phyloP scores from a whole-genome alignment of 2,329 filamentous ascomycete genomes.

The Aspergillus pseudotamarii region DNA sequence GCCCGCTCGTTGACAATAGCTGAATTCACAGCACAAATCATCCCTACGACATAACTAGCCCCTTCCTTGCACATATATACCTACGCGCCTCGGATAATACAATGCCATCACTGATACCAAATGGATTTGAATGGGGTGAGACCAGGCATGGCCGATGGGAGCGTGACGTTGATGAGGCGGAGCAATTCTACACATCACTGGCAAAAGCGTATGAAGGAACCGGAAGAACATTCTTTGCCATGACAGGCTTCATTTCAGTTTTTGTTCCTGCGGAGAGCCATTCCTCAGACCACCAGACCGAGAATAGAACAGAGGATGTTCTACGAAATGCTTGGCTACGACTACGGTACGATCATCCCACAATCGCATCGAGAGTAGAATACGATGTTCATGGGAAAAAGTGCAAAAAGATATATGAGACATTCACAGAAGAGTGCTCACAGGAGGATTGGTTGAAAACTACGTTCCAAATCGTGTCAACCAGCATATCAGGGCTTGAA shows the following conservation, averaged over 20 bases:
- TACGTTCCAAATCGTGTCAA: conserved; percentile 21
- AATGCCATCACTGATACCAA: background rate
- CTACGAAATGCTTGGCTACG: conserved; percentile 26
- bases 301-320: conserved; percentile 11
- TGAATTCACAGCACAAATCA: background rate
- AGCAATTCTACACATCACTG: conserved; percentile 46
- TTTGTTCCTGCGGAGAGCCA: background rate
- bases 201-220: conserved; percentile 39
- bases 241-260: conserved; percentile 43
- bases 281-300: background rate
- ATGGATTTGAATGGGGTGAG: conserved; percentile 12
- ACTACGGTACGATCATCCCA: conserved; percentile 28
- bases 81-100: background rate
- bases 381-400: conserved; percentile 12
- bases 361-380: conserved; percentile 27
- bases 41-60: background rate
- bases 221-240: conserved; percentile 46
- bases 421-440: background rate
- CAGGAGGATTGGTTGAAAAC: conserved; percentile 19
- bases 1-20: background rate
- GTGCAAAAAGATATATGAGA: conserved; percentile 28
- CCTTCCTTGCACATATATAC: too few species aligned
- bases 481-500: conserved; percentile 18
- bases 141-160: conserved; percentile 23
- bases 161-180: conserved; percentile 43